Evolutionary conservation across 495 filamentous ascomycete species (phyloP).

Genomic region (Daldinia vernicosa): DNA sequence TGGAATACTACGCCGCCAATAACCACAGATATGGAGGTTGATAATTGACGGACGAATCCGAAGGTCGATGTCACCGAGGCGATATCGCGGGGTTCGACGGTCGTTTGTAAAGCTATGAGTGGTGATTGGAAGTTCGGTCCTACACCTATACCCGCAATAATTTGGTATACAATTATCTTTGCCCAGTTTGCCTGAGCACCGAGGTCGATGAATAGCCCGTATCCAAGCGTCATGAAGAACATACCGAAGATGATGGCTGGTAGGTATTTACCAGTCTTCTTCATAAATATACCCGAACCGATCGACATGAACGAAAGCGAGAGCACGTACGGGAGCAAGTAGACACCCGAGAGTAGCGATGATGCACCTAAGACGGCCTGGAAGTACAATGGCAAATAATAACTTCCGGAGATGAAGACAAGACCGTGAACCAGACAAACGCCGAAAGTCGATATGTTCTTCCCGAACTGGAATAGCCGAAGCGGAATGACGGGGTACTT

Average conservation of each 20-base stretch:
- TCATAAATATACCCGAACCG: conserved; percentile 71
- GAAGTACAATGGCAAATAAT: conserved; percentile 79
- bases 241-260: conserved; percentile 64
- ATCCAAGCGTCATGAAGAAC: conserved; percentile 65
- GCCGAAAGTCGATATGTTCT: conserved; percentile 65
- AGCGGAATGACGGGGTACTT: conserved; percentile 79
- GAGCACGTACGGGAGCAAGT: conserved; percentile 75
- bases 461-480: conserved; percentile 68
- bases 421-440: conserved; percentile 71
- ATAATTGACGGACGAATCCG: conserved; percentile 76
- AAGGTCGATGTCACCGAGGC: conserved; percentile 81
- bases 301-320: conserved; percentile 71
- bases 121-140: conserved; percentile 75
- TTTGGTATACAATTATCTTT: conserved; percentile 66
- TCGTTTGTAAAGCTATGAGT: conserved; percentile 76
- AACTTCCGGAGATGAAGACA: conserved; percentile 74
- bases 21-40: conserved; percentile 75
- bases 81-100: conserved; percentile 72
- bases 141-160: conserved; percentile 70
- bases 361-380: conserved; percentile 73
- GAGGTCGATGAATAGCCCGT: conserved; percentile 68
- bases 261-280: conserved; percentile 68
- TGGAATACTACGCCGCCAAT: conserved; percentile 85
- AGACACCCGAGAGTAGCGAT: conserved; percentile 79
- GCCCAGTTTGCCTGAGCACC: conserved; percentile 57